Evolutionary conservation across 2,329 filamentous ascomycete species (phyloP).

Genomic region (Epichloe elymi): DNA sequence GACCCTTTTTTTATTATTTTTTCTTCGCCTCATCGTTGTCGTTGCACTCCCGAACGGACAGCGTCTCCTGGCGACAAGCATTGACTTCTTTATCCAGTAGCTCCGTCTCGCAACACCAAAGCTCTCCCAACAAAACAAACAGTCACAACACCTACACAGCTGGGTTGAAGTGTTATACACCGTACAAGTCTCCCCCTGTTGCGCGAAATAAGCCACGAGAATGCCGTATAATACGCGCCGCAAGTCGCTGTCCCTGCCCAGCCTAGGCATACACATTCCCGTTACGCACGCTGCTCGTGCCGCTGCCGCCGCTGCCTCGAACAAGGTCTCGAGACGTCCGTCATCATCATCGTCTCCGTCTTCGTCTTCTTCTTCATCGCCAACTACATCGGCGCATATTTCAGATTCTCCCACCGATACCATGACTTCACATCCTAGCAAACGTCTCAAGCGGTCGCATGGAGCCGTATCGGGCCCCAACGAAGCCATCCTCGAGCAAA

Average conservation of each 20-base stretch:
- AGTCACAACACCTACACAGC: background rate
- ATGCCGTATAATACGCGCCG: constrained; percentile 97
- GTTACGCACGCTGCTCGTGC: constrained; percentile 48
- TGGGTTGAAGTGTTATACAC: background rate
- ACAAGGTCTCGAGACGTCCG: constrained; percentile 21
- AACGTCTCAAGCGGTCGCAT: constrained; percentile 72
- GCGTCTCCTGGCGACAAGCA: background rate
- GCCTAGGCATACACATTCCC: constrained; percentile 80
- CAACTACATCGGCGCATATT: constrained; percentile 8
- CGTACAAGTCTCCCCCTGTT: background rate
- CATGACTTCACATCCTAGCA: constrained; percentile 32
- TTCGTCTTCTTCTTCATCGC: constrained; percentile 15
- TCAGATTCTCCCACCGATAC: constrained; percentile 18
- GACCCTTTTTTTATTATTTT: background rate
- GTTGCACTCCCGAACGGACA: background rate
- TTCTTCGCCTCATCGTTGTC: background rate
- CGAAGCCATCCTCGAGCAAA: constrained; percentile 69
- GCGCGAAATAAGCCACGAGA: constrained; percentile 5
- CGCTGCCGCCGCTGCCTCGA: constrained; percentile 31
- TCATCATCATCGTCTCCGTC: constrained; percentile 16
- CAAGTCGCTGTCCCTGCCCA: constrained; percentile 87
- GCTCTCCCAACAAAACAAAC: background rate
- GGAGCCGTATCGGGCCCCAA: constrained; percentile 28
- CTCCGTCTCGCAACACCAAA: background rate
- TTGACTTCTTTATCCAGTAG: background rate